Evolutionary conservation across 169 alveolate genomes (phyloP).

Genomic region (Plasmodium vivax): DNA sequence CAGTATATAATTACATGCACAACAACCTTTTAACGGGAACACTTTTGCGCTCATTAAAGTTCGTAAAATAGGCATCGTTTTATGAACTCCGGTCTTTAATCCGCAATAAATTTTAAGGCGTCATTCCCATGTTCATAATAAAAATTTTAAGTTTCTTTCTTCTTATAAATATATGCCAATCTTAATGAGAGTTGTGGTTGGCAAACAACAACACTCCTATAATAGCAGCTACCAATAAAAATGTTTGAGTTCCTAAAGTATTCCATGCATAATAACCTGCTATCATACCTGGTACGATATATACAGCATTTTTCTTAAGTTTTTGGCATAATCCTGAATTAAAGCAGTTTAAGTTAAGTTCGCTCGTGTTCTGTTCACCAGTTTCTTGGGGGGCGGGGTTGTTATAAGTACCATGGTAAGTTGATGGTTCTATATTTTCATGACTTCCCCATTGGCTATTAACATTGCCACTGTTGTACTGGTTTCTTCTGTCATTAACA

Average conservation of each 20-base stretch:
- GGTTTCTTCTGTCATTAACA: neutral
- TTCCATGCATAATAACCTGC: constrained; percentile 21
- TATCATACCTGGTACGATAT: neutral
- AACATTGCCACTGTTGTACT: neutral
- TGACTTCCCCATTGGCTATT: neutral
- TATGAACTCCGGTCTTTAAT: neutral
- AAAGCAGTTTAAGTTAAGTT: neutral
- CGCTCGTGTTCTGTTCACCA: neutral
- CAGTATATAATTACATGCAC: neutral
- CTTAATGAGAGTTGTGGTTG: neutral
- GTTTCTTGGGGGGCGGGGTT: neutral
- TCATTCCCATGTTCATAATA: neutral
- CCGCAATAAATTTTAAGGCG: neutral
- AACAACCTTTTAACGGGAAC: neutral
- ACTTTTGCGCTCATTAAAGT: neutral
- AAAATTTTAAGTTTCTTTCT: neutral
- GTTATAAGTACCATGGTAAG: neutral
- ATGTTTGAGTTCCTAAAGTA: neutral
- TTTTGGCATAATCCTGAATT: neutral
- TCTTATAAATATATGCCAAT: neutral
- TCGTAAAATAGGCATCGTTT: neutral
- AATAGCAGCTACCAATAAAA: constrained; percentile 8
- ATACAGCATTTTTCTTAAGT: neutral
- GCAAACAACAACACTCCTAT: constrained; percentile 2
- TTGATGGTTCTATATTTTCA: neutral